Percentiles rank a stretch among this genome's conserved stretches.
phyloP scores from a whole-genome alignment of 306 rosid species.

The Geum urbanum region DNA sequence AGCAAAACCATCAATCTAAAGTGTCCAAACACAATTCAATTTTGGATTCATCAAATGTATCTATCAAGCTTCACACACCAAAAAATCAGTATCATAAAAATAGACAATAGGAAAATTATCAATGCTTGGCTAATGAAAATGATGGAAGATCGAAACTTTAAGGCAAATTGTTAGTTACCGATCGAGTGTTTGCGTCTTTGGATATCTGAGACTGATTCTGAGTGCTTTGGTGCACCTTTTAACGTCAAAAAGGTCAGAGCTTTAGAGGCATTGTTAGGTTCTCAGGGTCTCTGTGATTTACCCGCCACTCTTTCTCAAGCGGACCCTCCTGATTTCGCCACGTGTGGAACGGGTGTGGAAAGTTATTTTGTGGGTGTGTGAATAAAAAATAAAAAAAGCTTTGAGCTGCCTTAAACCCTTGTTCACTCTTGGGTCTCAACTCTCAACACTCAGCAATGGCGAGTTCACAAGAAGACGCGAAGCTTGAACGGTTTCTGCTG shows the following conservation, averaged over 20 bases:
- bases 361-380: not conserved
- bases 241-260: not conserved
- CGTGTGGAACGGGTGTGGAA: not conserved
- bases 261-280: not conserved
- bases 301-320: not conserved
- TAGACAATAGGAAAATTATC: not conserved
- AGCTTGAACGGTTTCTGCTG: slow-evolving; percentile 60
- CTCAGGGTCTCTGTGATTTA: not conserved
- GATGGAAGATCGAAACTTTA: not conserved
- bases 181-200: not conserved
- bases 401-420: not conserved
- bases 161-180: not conserved
- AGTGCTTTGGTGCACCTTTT: not conserved
- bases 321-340: not conserved
- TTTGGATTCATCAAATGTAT: no score
- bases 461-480: slow-evolving; percentile 44
- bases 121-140: not conserved
- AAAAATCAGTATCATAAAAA: not conserved
- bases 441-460: slow-evolving; percentile 41
- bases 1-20: no score
- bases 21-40: not conserved
- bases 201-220: not conserved
- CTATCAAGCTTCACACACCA: not conserved
- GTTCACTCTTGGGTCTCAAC: not conserved
- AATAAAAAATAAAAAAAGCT: not conserved